phyloP scores from a whole-genome alignment of 176 grass and related monocot genomes.

The Metroxylon sagu region DNA sequence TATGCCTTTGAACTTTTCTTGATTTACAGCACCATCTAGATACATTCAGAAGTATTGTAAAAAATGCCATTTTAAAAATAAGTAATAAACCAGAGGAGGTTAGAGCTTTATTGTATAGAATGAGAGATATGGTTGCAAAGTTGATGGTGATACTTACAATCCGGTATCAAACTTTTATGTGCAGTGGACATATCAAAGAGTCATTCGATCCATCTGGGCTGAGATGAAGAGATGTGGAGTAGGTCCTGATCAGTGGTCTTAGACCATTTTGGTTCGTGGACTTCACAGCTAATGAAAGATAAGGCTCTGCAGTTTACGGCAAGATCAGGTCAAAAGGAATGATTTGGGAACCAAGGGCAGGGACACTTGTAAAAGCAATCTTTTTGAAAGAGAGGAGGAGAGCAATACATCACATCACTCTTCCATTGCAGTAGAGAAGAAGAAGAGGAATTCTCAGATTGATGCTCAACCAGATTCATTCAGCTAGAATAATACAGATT shows the following conservation, averaged over 20 bases:
- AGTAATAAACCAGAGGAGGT: constrained; percentile 41
- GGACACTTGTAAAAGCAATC: constrained; percentile 49
- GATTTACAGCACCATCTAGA: no score
- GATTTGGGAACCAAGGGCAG: constrained; percentile 62
- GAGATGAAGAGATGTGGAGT: constrained; percentile 57
- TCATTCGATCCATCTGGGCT: constrained; percentile 37
- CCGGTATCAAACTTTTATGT: constrained; percentile 57
- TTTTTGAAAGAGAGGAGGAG: constrained; percentile 32
- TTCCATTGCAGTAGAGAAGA: constrained; percentile 4
- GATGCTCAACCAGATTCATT: neutral
- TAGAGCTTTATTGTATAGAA: constrained; percentile 40
- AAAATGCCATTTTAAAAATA: constrained; percentile 18
- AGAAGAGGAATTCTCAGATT: constrained; percentile 2
- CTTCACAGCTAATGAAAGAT: constrained; percentile 51
- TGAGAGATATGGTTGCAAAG: constrained; percentile 35
- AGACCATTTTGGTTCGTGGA: constrained; percentile 57
- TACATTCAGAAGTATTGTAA: no score
- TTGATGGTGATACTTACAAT: constrained; percentile 56
- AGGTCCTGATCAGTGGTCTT: constrained; percentile 66
- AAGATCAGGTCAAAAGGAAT: constrained; percentile 61
- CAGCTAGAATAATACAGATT: no score
- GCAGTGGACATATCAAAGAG: constrained; percentile 43
- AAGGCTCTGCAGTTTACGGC: constrained; percentile 52
- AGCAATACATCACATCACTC: constrained; percentile 14
- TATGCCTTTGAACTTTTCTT: no score